Base-by-base conservation (phyloP, 164 flowering plant genomes). In the Kingdonia uniflora region DNA sequence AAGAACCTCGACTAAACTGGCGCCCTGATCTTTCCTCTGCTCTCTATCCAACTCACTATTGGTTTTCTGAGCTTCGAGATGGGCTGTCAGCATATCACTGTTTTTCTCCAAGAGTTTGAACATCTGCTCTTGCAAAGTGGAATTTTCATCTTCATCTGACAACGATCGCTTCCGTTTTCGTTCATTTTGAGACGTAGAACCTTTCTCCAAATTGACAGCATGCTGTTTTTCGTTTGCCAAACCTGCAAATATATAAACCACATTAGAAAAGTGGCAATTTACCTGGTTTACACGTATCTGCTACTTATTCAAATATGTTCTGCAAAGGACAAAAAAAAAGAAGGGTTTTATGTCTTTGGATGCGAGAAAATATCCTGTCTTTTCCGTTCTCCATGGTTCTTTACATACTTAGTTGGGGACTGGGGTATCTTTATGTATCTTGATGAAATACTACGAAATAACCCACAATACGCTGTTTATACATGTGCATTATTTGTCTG, bases 1-100 rank as follows among this genome's bases (percentile, higher is more conserved):
- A 39, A 90, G 83, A 26, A 82, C 95, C 29, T 71, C 70, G 51
- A 84, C 68, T 48, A 86, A 63, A 70, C 72, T 72, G 62, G 69
- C 65, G 0, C 70, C 66, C n/a, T 79, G 78, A 49, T 76, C 80
- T 40, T 76, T 80, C 60, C 87, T 52, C 58, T 80, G 95, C 55
- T 84, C 83, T 53, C 86, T 72, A 49, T 82, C 95, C 68, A 78
- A 35, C 49, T 74, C 68, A 38, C 55, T 64, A 54, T 79, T 78
- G 40, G 50, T 55, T 65, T 84, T 84, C 51, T 84, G 90, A 51
- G 81, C 79, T 69, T 86, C 86, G 12, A 90, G 78, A 55, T 82
- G 88, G 12, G 79, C 68, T 4, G 71, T 57, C 55, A 89, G 58
- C 73, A 78, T 62, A 68, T 62, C 71, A 12, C 83, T 78, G 45